Conservation (phyloP, 176 grass and related monocot species). For the Oryza glaberrima region DNA sequence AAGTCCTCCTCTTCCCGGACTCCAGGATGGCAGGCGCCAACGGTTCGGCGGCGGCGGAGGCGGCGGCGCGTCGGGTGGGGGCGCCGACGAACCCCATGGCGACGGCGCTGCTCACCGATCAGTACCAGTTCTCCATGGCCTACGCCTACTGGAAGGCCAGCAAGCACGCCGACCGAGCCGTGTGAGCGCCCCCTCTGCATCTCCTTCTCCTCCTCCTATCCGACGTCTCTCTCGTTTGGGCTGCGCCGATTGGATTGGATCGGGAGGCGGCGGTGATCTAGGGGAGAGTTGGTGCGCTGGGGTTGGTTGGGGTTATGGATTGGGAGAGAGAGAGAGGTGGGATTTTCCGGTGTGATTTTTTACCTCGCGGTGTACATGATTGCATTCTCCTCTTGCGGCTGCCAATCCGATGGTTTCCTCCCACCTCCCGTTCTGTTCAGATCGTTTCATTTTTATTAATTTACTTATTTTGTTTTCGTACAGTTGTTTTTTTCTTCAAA, state of each 20-base stretch:
- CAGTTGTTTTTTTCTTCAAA: background rate
- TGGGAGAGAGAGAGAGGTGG: background rate
- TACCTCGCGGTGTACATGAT: background rate
- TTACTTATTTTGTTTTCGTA: background rate
- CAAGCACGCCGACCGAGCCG: constrained; percentile 88
- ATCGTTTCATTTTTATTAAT: background rate
- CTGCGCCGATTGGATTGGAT: constrained; percentile 33
- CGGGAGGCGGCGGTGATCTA: constrained; percentile 33
- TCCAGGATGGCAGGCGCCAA: constrained; percentile 51
- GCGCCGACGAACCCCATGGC: constrained; percentile 95
- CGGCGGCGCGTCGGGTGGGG: constrained; percentile 36
- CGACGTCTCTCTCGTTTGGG: background rate
- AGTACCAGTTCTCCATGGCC: constrained; percentile 99
- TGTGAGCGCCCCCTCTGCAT: constrained; percentile 55
- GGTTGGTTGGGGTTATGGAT: background rate
- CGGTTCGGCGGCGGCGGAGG: constrained; percentile 29
- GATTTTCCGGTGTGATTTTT: background rate
- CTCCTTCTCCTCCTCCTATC: background rate
- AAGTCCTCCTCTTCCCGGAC: background rate
- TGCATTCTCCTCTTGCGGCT: background rate
- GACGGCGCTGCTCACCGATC: constrained; percentile 92
- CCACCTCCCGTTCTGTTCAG: background rate
- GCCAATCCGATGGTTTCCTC: background rate
- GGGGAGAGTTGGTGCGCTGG: background rate
- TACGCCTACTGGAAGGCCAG: constrained; percentile 98